phyloP scores from a whole-genome alignment of 2,329 filamentous ascomycete genomes.

The Hymenoscyphus scutula region DNA sequence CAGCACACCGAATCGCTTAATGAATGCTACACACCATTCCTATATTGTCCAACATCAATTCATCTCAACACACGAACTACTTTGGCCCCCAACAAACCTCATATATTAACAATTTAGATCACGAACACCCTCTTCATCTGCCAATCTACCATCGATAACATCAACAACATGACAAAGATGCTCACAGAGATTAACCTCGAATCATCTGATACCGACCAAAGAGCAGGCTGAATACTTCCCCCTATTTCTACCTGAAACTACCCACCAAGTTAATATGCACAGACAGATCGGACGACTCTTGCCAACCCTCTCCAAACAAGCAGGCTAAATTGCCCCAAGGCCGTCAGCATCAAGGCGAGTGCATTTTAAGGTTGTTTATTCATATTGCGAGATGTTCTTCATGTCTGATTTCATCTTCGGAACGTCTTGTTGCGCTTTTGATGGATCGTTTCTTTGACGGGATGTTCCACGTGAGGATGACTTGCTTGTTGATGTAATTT shows the following conservation, averaged over 20 bases:
- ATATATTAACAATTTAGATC: neutral
- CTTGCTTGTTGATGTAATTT: neutral
- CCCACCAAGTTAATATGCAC: too few relatives aligned
- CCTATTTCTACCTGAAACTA: neutral
- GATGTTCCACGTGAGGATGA: slow-evolving; percentile 5
- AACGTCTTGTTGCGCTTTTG: slow-evolving; percentile 7
- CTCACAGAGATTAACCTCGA: neutral
- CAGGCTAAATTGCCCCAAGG: neutral
- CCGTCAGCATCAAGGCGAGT: neutral
- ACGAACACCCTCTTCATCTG: neutral
- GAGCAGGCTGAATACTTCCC: neutral
- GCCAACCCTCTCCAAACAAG: neutral
- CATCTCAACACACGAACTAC: neutral
- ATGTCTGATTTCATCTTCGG: slow-evolving; percentile 4
- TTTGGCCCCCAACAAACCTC: neutral
- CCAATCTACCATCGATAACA: neutral
- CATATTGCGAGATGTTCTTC: neutral
- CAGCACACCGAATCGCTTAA: neutral
- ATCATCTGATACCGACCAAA: neutral
- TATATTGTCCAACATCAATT: neutral
- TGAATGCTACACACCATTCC: neutral
- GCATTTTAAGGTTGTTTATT: neutral
- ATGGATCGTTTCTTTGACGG: neutral
- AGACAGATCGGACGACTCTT: neutral
- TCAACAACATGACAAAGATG: neutral